These are phyloP conservation scores for Phytopythium chamaehyphon DNA, from an alignment of 352 stramenopile species.

Conservation along the genomic window DNA sequence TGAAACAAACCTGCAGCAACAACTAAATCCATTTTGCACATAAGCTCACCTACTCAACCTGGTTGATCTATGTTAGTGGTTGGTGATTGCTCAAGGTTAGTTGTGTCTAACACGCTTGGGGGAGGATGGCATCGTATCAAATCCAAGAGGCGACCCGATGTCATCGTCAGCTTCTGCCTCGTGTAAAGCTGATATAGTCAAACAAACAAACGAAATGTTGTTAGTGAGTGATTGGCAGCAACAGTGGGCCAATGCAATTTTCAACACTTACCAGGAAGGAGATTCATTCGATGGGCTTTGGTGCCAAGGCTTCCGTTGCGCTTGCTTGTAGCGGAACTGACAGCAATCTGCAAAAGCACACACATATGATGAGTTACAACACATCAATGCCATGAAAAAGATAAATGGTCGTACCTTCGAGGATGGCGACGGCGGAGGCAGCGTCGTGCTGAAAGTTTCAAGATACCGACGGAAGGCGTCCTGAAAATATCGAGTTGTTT, in stretches of 20 bases:
- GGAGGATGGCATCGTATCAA: not conserved
- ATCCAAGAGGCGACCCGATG: not conserved
- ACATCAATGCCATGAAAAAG: not conserved
- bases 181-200: constrained; percentile 7
- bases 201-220: not conserved
- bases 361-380: too few species aligned
- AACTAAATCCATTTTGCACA: too few species aligned
- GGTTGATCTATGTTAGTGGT: too few species aligned
- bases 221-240: not conserved
- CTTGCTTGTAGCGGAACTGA: not conserved
- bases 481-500: too few species aligned
- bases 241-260: not conserved
- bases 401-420: constrained; percentile 37
- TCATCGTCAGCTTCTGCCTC: constrained; percentile 12
- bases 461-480: constrained; percentile 57
- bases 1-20: too few species aligned
- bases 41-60: too few species aligned
- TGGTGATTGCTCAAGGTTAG: too few species aligned
- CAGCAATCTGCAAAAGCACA: constrained; percentile 3
- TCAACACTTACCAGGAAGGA: constrained; percentile 1
- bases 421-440: constrained; percentile 62
- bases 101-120: too few species aligned
- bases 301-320: not conserved
- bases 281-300: constrained; percentile 1
- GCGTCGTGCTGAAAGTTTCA: constrained; percentile 56